Evolutionary conservation across 2,329 filamentous ascomycete species (phyloP).

Genomic region (Macrophomina pseudophaseolina): DNA sequence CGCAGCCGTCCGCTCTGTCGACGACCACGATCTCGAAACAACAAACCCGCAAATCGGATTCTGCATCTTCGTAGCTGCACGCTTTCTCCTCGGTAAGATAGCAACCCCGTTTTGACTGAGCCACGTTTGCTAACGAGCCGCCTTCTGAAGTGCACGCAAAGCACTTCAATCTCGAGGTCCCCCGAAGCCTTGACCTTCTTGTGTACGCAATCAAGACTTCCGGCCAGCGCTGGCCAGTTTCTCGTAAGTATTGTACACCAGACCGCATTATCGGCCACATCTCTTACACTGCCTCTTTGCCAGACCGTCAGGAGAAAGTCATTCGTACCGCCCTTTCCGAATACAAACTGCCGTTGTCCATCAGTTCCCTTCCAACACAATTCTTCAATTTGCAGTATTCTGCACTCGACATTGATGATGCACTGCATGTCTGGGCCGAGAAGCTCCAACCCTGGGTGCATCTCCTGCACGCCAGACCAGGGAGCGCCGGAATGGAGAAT

Average conservation of each 20-base stretch:
- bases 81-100: conserved; percentile 34
- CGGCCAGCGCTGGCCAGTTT: conserved; percentile 33
- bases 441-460: conserved; percentile 26
- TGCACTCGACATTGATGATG: conserved; percentile 36
- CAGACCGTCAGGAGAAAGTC: conserved; percentile 34
- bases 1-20: conserved; percentile 31
- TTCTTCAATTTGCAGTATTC: conserved; percentile 38
- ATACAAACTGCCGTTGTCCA: conserved; percentile 32
- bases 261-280: background rate
- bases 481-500: background rate
- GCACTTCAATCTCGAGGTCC: conserved; percentile 32
- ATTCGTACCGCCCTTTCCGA: conserved; percentile 36
- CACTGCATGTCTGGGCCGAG: conserved; percentile 34
- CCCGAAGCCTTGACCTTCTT: conserved; percentile 34
- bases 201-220: conserved; percentile 35
- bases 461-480: background rate
- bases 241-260: background rate
- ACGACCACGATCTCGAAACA: conserved; percentile 33
- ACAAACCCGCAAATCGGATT: conserved; percentile 35
- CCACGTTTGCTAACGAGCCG: conserved; percentile 29
- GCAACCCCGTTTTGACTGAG: background rate
- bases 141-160: conserved; percentile 34
- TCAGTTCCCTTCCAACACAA: conserved; percentile 33
- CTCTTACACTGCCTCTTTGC: conserved; percentile 9
- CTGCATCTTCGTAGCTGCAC: conserved; percentile 35